These are phyloP conservation scores for Xylariaceae sp. DNA, from an alignment of 2,329 filamentous ascomycete genomes.

Conservation along the genomic window DNA sequence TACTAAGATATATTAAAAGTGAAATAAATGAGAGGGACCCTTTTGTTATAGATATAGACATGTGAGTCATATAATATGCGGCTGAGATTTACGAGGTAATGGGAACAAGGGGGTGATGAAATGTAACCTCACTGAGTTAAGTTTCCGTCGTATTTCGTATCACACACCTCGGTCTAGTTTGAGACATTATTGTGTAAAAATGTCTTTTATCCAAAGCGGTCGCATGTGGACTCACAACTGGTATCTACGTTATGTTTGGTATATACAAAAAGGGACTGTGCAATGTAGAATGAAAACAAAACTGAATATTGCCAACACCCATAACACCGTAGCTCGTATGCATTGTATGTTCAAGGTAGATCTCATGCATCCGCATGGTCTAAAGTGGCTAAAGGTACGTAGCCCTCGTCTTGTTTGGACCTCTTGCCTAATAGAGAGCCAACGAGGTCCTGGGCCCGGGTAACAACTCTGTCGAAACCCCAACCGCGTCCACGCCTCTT, in stretches of 20 bases:
- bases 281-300: neutral
- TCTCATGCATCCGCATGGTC: conserved; percentile 45
- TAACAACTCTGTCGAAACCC: conserved; percentile 49
- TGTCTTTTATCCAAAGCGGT: neutral
- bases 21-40: no score
- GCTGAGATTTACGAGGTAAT: neutral
- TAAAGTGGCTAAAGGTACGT: conserved; percentile 64
- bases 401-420: conserved; percentile 57
- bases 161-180: neutral
- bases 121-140: conserved; percentile 10
- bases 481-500: conserved; percentile 52
- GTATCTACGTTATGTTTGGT: conserved; percentile 15
- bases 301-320: conserved; percentile 1
- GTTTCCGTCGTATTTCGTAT: conserved; percentile 7
- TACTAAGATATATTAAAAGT: no score
- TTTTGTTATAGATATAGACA: no score
- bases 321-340: conserved; percentile 6
- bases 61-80: neutral
- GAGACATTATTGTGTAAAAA: no score
- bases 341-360: neutral
- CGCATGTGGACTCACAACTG: neutral
- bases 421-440: conserved; percentile 44
- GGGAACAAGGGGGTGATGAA: neutral
- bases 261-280: conserved; percentile 20
- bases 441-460: conserved; percentile 51